Base-by-base conservation (phyloP, 805 yeast species). In the Clavispora vitiphila region DNA sequence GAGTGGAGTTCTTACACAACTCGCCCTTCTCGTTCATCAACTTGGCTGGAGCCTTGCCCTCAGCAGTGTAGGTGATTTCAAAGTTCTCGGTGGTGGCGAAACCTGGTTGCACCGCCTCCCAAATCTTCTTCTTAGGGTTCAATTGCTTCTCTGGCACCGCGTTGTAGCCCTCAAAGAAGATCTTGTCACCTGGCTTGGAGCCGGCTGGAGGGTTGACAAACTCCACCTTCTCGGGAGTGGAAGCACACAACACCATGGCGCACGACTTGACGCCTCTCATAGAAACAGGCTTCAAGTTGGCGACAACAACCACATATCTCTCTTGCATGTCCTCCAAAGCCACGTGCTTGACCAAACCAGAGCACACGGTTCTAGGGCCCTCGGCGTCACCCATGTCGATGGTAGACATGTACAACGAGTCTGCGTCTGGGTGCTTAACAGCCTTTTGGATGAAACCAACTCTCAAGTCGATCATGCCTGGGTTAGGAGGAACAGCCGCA, bases 381-480 rank as follows among this genome's bases (percentile, higher is more conserved):
- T 87, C 96, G 48, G 75, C 90, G 57, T 93, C 99, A 53, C 99
- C 99, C 74, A 86, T 81, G 49, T 95, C 87, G 56, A 93, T 93
- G 39, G 99, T 93, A 22, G 98, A 93, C 43, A 93, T 96, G 64
- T 93, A 93, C 56, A 93, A 74, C 1, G 96, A 77, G 67, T 93
- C 99, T 26, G 99, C 99, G 64, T 93, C 91, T 49, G 99, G 99
- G 71, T 93, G 99, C 65, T 86, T 87, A 59, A 86, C 75, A 40
- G 97, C 96, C 72, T 95, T 93, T 71, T 91, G 89, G 59, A 93
- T 93, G 75, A 83, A 88, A 40, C 99, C 99, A 48, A 93, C 96
- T 62, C 95, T 81, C 68, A 93, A 80, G 62, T 90, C 97, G 60
- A 93, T 80, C 75, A 82, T 71, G 15, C 95, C 78, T 43, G 98